These are phyloP conservation scores for Aspergillus hortae DNA, from an alignment of 2,329 filamentous ascomycete genomes.

Conservation along the genomic window DNA sequence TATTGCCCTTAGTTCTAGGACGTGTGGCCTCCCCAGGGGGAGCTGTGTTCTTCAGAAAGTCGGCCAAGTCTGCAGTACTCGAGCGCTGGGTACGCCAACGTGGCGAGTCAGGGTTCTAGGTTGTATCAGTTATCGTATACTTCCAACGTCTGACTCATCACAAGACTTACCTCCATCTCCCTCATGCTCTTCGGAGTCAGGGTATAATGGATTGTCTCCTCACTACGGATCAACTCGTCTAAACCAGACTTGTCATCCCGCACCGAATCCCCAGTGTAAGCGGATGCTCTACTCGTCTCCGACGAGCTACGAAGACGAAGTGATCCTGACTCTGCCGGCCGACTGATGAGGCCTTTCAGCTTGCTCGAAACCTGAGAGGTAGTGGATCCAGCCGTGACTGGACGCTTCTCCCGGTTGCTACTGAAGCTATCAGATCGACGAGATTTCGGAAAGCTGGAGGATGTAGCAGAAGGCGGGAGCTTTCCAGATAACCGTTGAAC, in stretches of 20 bases:
- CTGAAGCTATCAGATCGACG: constrained; percentile 40
- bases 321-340: constrained; percentile 27
- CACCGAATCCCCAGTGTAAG: constrained; percentile 24
- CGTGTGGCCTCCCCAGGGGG: constrained; percentile 26
- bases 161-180: constrained; percentile 64
- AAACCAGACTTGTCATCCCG: constrained; percentile 64
- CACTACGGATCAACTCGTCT: constrained; percentile 76
- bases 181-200: constrained; percentile 77
- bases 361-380: constrained; percentile 40
- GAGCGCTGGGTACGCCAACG: constrained; percentile 30
- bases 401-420: constrained; percentile 36
- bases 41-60: constrained; percentile 35
- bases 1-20: constrained; percentile 14
- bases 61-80: constrained; percentile 35
- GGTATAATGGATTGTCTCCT: constrained; percentile 78
- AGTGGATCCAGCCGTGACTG: constrained; percentile 37
- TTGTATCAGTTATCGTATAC: constrained; percentile 2
- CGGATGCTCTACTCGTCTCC: constrained; percentile 31
- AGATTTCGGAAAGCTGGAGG: constrained; percentile 23
- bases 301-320: constrained; percentile 33
- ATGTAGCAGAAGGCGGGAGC: constrained; percentile 26
- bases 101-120: constrained; percentile 32
- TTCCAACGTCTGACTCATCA: too few species aligned
- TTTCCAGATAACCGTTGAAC: constrained; percentile 38
- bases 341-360: constrained; percentile 40